Percentiles rank a stretch among this genome's conserved stretches.
phyloP scores from a whole-genome alignment of 768 basidiomycete genomes.

The Pleurotus ostreatus region DNA sequence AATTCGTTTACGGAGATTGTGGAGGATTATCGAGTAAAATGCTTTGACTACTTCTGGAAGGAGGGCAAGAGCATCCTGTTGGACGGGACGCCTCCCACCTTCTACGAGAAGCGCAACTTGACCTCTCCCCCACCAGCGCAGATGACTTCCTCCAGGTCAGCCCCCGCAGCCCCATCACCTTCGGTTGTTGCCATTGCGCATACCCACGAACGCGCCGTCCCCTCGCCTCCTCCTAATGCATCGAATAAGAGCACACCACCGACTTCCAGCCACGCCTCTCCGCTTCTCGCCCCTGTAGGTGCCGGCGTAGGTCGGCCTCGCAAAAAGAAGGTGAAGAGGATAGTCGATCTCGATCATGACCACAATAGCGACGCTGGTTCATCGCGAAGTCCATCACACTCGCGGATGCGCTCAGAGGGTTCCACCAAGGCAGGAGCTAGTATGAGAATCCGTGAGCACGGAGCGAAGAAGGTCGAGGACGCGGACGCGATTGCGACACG shows the following conservation, averaged over 20 bases:
- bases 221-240: slow-evolving; percentile 6
- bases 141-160: slow-evolving; percentile 44
- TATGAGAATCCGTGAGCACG: slow-evolving; percentile 17
- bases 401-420: slow-evolving; percentile 27
- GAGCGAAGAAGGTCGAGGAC: slow-evolving; percentile 14
- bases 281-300: slow-evolving; percentile 33
- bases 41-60: slow-evolving; percentile 81
- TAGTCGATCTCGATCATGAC: slow-evolving; percentile 71
- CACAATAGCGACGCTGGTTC: slow-evolving; percentile 28
- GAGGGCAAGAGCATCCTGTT: slow-evolving; percentile 78
- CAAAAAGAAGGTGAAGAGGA: slow-evolving; percentile 65
- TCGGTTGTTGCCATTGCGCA: slow-evolving; percentile 57
- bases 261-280: slow-evolving; percentile 39
- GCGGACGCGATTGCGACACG: not conserved
- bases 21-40: slow-evolving; percentile 69
- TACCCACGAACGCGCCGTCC: slow-evolving; percentile 14
- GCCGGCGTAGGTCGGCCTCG: slow-evolving; percentile 38
- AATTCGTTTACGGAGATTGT: slow-evolving; percentile 78
- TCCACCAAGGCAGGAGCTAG: slow-evolving; percentile 12
- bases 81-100: slow-evolving; percentile 68
- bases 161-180: slow-evolving; percentile 52
- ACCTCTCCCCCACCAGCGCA: slow-evolving; percentile 45
- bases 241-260: slow-evolving; percentile 15
- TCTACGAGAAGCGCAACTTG: slow-evolving; percentile 66
- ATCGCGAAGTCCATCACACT: slow-evolving; percentile 22